Percentiles rank a stretch among this genome's conserved stretches.
Conservation (phyloP, 2,329 filamentous ascomycete species). For the Byssochlamys sp. region DNA sequence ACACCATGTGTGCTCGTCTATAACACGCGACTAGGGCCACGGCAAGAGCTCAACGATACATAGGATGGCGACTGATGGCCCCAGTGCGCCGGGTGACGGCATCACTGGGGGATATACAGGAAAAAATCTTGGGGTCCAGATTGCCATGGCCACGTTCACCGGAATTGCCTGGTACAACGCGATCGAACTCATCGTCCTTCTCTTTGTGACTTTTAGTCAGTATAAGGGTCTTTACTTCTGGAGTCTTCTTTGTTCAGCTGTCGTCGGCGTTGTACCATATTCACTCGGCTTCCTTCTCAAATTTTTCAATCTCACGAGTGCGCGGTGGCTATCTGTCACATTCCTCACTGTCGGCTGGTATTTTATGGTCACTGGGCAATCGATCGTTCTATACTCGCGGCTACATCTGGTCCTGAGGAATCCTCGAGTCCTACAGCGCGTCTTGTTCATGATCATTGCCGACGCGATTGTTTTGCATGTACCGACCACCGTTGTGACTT, state of each 20-base stretch:
- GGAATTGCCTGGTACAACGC: slow-evolving; percentile 43
- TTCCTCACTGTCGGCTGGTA: slow-evolving; percentile 40
- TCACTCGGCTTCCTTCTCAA: slow-evolving; percentile 40
- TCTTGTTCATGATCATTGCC: slow-evolving; percentile 39
- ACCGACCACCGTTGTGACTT: slow-evolving; percentile 38
- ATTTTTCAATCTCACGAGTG: slow-evolving; percentile 31
- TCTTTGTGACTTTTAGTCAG: slow-evolving; percentile 40
- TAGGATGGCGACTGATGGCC: slow-evolving; percentile 6
- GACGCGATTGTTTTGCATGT: slow-evolving; percentile 36
- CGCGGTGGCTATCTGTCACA: slow-evolving; percentile 31
- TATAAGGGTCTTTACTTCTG: slow-evolving; percentile 43
- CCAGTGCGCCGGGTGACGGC: slow-evolving; percentile 21
- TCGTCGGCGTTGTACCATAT: slow-evolving; percentile 37
- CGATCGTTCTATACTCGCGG: slow-evolving; percentile 42
- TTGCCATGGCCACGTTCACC: slow-evolving; percentile 38
- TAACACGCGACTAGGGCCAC: not conserved
- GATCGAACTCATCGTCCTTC: slow-evolving; percentile 39
- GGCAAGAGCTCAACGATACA: not conserved
- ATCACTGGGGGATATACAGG: slow-evolving; percentile 29
- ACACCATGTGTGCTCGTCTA: not conserved
- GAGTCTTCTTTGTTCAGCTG: slow-evolving; percentile 37
- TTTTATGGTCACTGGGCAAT: slow-evolving; percentile 41
- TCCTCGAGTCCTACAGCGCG: slow-evolving; percentile 28
- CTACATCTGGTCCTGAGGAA: slow-evolving; percentile 39
- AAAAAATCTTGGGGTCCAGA: slow-evolving; percentile 27